Conservation (phyloP, 768 basidiomycete genomes). For the Dentipellis sp. region DNA sequence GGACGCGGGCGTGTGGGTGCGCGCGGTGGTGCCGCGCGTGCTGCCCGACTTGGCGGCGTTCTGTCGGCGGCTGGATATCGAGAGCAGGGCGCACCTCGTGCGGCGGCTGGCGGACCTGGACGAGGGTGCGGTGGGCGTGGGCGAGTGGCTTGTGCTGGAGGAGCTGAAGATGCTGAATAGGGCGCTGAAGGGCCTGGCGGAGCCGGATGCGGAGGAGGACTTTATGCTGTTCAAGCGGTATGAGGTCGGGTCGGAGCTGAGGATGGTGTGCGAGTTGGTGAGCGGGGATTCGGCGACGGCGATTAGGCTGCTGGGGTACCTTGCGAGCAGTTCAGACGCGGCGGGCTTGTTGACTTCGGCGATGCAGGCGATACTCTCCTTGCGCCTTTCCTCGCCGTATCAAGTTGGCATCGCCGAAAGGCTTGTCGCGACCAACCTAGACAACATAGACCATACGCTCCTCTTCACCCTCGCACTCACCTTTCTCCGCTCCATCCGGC, state of each 20-base stretch:
- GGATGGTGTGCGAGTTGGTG: conserved; percentile 38
- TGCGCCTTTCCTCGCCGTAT: conserved; percentile 34
- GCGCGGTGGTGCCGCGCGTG: conserved; percentile 45
- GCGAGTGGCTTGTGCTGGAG: conserved; percentile 62
- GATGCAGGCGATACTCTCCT: conserved; percentile 38
- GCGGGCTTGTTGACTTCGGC: conserved; percentile 30
- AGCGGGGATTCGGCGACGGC: conserved; percentile 28
- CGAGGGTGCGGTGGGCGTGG: conserved; percentile 42
- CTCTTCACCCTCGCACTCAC: conserved; percentile 17
- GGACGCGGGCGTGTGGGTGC: conserved; percentile 30
- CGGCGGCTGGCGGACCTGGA: conserved; percentile 50
- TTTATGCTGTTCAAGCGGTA: conserved; percentile 33
- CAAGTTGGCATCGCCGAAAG: conserved; percentile 33
- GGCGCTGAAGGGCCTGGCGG: conserved; percentile 28
- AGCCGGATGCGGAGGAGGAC: conserved; percentile 21
- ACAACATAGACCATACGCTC: background rate
- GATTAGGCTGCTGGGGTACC: conserved; percentile 33
- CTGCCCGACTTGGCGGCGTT: conserved; percentile 47
- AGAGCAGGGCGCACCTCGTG: conserved; percentile 38
- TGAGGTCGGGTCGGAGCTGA: conserved; percentile 40
- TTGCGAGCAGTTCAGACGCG: conserved; percentile 36
- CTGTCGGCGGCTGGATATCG: conserved; percentile 45
- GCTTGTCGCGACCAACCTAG: conserved; percentile 18
- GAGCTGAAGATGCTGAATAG: conserved; percentile 45
- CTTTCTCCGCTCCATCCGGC: conserved; percentile 19